phyloP scores from a whole-genome alignment of 176 grass and related monocot species.

The Aegilops sharonensis region DNA sequence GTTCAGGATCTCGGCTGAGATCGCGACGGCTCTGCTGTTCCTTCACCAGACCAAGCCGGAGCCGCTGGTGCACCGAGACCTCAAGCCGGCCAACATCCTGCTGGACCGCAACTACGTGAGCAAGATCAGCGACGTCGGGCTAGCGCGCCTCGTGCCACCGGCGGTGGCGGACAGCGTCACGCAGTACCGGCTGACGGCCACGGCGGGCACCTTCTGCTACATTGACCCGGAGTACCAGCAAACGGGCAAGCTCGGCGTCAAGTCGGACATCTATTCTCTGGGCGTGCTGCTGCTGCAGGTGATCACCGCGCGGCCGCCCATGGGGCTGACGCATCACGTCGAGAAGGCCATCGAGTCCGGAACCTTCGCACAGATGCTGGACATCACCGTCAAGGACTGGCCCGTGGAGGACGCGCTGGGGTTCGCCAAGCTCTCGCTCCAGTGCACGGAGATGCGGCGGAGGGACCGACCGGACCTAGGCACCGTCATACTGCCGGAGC shows the following conservation, averaged over 20 bases:
- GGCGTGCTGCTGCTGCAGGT: slow-evolving; percentile 92
- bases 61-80: slow-evolving; percentile 90
- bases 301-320: slow-evolving; percentile 66
- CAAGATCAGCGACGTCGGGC: slow-evolving; percentile 97
- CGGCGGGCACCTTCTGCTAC: slow-evolving; percentile 95
- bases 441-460: slow-evolving; percentile 78
- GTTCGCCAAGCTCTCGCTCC: slow-evolving; percentile 71
- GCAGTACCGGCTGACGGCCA: slow-evolving; percentile 82
- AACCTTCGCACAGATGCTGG: slow-evolving; percentile 69
- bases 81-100: slow-evolving; percentile 91
- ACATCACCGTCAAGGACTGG: slow-evolving; percentile 74
- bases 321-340: slow-evolving; percentile 88
- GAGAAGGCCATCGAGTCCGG: slow-evolving; percentile 76
- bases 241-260: slow-evolving; percentile 80
- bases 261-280: slow-evolving; percentile 94
- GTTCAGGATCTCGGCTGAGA: slow-evolving; percentile 78
- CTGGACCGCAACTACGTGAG: slow-evolving; percentile 92
- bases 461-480: slow-evolving; percentile 77
- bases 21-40: slow-evolving; percentile 79
- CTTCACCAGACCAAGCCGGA: slow-evolving; percentile 89
- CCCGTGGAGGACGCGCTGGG: slow-evolving; percentile 69
- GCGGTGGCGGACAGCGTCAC: slow-evolving; percentile 77
- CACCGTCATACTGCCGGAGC: slow-evolving; percentile 79
- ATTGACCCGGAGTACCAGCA: slow-evolving; percentile 99
- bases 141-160: slow-evolving; percentile 75